A percentile compares a stretch with the other conserved stretches of the same genome.
Evolutionary conservation across 257 asterid genomes (phyloP).

Genomic region (Plantago elongata): DNA sequence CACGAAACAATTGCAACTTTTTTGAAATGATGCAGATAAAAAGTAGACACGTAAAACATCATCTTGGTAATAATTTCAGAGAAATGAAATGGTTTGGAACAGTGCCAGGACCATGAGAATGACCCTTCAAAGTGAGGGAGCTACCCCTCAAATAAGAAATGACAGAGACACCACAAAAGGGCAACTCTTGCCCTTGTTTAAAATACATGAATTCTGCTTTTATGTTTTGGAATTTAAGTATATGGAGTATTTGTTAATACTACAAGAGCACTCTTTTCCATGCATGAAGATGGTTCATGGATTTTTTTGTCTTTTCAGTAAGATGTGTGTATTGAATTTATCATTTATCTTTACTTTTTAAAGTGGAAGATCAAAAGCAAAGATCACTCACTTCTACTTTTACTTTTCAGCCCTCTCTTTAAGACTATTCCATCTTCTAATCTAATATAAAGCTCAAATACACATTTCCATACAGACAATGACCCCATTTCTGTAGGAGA

Average conservation of each 20-base stretch:
- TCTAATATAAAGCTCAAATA: conserved; percentile 37
- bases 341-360: conserved; percentile 20
- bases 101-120: conserved; percentile 9
- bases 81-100: not conserved
- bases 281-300: conserved; percentile 26
- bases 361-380: conserved; percentile 62
- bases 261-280: conserved; percentile 40
- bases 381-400: conserved; percentile 40
- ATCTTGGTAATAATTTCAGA: not conserved
- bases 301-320: conserved; percentile 11
- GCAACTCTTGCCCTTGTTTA: conserved; percentile 17
- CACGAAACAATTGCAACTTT: too few relatives aligned
- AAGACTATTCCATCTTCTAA: conserved; percentile 63
- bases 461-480: conserved; percentile 27
- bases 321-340: not conserved
- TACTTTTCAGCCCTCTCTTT: conserved; percentile 56
- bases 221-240: conserved; percentile 15
- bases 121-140: conserved; percentile 9
- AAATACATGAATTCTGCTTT: not conserved
- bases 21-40: not conserved
- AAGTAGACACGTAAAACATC: not conserved
- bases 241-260: conserved; percentile 6
- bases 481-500: conserved; percentile 35
- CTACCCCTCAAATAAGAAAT: conserved; percentile 4
- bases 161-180: conserved; percentile 36